Conservation (phyloP, 2,329 filamentous ascomycete genomes). For the Xylaria sp. region DNA sequence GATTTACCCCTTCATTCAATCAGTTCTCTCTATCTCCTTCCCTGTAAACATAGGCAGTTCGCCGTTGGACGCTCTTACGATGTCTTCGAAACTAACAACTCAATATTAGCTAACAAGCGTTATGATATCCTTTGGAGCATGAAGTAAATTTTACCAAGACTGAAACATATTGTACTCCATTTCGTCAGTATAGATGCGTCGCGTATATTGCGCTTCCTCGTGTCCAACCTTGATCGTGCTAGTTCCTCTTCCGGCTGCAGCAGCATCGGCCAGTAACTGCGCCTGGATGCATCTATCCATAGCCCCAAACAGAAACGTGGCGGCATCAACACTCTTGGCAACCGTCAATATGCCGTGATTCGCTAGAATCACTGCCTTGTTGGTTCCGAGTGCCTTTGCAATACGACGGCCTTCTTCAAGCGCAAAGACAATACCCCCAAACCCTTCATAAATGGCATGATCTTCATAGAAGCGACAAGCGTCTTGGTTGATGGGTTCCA, state of each 20-base stretch:
- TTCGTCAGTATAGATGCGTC: not conserved
- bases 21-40: constrained; percentile 5
- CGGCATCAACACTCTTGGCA: not conserved
- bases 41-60: not conserved
- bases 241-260: constrained; percentile 1
- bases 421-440: not conserved
- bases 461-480: constrained; percentile 3
- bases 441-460: constrained; percentile 3
- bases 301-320: not conserved
- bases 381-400: not conserved
- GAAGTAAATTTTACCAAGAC: not conserved
- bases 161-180: constrained; percentile 2
- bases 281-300: not conserved
- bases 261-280: not conserved
- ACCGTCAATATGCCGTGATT: not conserved
- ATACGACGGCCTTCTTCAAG: not conserved
- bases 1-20: too few relatives aligned
- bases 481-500: not conserved
- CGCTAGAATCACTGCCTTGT: not conserved
- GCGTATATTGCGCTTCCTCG: constrained; percentile 3
- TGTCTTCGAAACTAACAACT: not conserved
- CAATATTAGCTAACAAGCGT: not conserved
- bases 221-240: not conserved
- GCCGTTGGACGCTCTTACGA: not conserved
- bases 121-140: too few relatives aligned